These are phyloP conservation scores for Penicillium sp. DNA, from an alignment of 2,329 filamentous ascomycete genomes.

Conservation along the genomic window DNA sequence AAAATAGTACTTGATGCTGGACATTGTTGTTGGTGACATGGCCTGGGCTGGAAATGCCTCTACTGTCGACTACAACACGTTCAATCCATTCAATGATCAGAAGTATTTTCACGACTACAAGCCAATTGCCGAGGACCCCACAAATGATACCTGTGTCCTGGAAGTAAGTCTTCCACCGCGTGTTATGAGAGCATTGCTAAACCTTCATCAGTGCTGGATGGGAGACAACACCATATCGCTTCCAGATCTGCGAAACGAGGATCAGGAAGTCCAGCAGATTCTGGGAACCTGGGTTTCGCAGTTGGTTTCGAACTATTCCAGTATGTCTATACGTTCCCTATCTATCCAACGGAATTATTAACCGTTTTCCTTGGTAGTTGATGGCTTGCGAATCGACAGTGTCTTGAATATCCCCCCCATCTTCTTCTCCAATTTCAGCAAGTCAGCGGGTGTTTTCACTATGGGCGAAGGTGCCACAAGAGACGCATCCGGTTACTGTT, in stretches of 20 bases:
- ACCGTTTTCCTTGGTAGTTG: slow-evolving; percentile 27
- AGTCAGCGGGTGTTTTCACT: slow-evolving; percentile 44
- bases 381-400: slow-evolving; percentile 55
- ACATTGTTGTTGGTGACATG: slow-evolving; percentile 47
- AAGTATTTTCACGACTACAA: slow-evolving; percentile 30
- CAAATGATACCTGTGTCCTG: slow-evolving; percentile 11
- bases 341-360: not conserved
- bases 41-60: slow-evolving; percentile 18
- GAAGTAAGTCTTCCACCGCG: slow-evolving; percentile 3
- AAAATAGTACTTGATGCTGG: slow-evolving; percentile 57
- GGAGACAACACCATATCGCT: slow-evolving; percentile 50
- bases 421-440: slow-evolving; percentile 44
- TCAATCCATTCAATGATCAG: slow-evolving; percentile 29
- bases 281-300: slow-evolving; percentile 44
- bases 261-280: slow-evolving; percentile 41
- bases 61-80: slow-evolving; percentile 26
- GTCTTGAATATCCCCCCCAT: slow-evolving; percentile 47
- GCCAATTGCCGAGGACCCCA: slow-evolving; percentile 4
- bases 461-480: slow-evolving; percentile 49
- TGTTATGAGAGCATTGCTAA: slow-evolving; percentile 5
- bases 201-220: slow-evolving; percentile 45
- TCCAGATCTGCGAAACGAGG: slow-evolving; percentile 50
- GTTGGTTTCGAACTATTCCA: slow-evolving; percentile 46
- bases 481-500: slow-evolving; percentile 40
- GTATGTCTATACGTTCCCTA: slow-evolving; percentile 5